Evolutionary conservation across 2,329 filamentous ascomycete species (phyloP).

Genomic region (Myriangium duriaei): DNA sequence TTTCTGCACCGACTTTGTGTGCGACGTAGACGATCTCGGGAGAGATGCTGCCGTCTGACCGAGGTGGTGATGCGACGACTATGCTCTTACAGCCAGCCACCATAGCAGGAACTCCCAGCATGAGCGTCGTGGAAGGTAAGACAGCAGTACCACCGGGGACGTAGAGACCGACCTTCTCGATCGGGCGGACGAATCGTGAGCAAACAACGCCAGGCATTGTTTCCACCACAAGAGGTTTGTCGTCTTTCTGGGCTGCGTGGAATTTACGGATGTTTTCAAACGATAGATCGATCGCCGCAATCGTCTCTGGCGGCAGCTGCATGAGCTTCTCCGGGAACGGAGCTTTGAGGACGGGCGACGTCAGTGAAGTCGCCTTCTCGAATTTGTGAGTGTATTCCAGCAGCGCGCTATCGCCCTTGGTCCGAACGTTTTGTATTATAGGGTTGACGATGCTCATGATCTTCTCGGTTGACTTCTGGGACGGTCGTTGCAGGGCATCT

Average conservation of each 20-base stretch:
- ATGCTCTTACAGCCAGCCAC: constrained; percentile 95
- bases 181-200: constrained; percentile 81
- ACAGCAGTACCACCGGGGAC: constrained; percentile 93
- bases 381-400: constrained; percentile 96
- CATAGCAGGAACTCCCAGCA: constrained; percentile 96
- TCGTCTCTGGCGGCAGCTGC: constrained; percentile 71
- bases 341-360: constrained; percentile 75
- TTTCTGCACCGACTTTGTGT: constrained; percentile 91
- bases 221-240: constrained; percentile 71
- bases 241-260: constrained; percentile 80
- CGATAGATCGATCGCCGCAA: constrained; percentile 82
- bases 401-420: constrained; percentile 74
- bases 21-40: constrained; percentile 96
- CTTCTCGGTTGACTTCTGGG: constrained; percentile 85
- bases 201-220: constrained; percentile 97
- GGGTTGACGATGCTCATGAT: constrained; percentile 85
- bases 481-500: constrained; percentile 71
- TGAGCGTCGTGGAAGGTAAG: constrained; percentile 90
- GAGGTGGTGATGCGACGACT: constrained; percentile 81
- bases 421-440: constrained; percentile 78
- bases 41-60: constrained; percentile 77
- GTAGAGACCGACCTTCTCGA: constrained; percentile 92
- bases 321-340: constrained; percentile 80
- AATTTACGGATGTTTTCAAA: constrained; percentile 93
- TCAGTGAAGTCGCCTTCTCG: constrained; percentile 85